These are phyloP conservation scores for Choiromyces venosus DNA, from an alignment of 495 filamentous ascomycete genomes.

Conservation along the genomic window DNA sequence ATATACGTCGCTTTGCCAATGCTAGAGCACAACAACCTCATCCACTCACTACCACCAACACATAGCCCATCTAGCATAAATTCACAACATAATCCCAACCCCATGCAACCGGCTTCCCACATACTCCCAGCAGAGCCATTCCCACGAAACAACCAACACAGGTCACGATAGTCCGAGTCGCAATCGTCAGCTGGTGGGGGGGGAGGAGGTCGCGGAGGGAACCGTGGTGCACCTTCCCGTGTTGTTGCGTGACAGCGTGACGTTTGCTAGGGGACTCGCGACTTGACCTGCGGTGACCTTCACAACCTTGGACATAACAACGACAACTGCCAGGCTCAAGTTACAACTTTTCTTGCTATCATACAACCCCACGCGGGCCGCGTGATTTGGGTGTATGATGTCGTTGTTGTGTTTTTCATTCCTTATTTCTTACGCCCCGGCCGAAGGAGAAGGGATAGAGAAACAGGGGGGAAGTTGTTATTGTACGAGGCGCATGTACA, in stretches of 20 bases:
- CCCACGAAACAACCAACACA: neutral
- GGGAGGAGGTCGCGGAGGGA: neutral
- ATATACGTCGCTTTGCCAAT: neutral
- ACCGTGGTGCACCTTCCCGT: neutral
- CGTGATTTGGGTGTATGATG: neutral
- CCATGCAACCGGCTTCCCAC: neutral
- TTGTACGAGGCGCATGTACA: neutral
- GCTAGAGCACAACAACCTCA: neutral
- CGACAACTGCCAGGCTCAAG: neutral
- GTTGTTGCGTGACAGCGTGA: conserved; percentile 1
- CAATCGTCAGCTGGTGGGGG: neutral
- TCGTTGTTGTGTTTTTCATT: neutral
- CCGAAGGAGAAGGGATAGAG: neutral
- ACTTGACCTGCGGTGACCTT: neutral
- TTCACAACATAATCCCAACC: neutral
- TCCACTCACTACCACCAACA: neutral
- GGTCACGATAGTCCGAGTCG: neutral
- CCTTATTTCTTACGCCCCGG: neutral
- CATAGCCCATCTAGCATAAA: neutral
- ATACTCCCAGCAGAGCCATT: neutral
- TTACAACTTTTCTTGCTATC: neutral
- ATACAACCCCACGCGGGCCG: neutral
- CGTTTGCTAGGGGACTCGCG: neutral
- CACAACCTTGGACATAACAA: neutral
- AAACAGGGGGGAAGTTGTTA: neutral